Evolutionary conservation across 768 basidiomycete genomes (phyloP), one percentile per base, ranked within the genome.

Genomic region (Coprinellus micaceus): DNA sequence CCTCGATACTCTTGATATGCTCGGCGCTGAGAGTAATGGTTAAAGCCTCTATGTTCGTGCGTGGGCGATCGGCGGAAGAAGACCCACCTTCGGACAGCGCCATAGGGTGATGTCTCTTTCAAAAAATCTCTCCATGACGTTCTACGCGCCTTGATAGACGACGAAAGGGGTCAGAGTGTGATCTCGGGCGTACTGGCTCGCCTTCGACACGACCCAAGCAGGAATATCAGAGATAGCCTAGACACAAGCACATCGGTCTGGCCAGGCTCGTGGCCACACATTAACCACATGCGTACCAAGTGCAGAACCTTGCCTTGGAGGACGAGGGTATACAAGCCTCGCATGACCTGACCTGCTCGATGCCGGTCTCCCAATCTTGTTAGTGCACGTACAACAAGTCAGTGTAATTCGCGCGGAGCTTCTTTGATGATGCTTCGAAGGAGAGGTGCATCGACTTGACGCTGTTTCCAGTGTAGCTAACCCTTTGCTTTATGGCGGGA

Each of bases 271-370:
- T n/a, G n/a, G n/a, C n/a, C n/a, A n/a, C n/a, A n/a, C n/a, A n/a
- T n/a, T n/a, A n/a, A n/a, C n/a, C n/a, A n/a, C 19, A 47, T 17
- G 26, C 47, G 46, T 55, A 69, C 73, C 4, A 73, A 66, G 60
- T 80, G 80, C 9, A 80, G 63, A 15, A 84, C 81, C 60, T 85
- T 84, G 21, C 84, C 78, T 26, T 69, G 62, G 11, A 66, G 63
- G 48, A 85, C 79, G 39, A 85, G 72, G 22, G 71, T 71, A 59
- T 85, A 79, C 10, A 86, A 67, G 6, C 71, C 67, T 49, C 77
- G 72, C 81, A 85, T n/a, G n/a, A n/a, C n/a, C n/a, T 83, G 30
- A 84, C 67, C 66, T 86, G 83, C 60, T 79, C 77, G 47, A 85
- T 72, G 6, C 71, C 69, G 11, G 79, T 81, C 12, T 72, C 65